phyloP scores from a whole-genome alignment of 1,139 yeast genomes.

The Candida sanyaensis region DNA sequence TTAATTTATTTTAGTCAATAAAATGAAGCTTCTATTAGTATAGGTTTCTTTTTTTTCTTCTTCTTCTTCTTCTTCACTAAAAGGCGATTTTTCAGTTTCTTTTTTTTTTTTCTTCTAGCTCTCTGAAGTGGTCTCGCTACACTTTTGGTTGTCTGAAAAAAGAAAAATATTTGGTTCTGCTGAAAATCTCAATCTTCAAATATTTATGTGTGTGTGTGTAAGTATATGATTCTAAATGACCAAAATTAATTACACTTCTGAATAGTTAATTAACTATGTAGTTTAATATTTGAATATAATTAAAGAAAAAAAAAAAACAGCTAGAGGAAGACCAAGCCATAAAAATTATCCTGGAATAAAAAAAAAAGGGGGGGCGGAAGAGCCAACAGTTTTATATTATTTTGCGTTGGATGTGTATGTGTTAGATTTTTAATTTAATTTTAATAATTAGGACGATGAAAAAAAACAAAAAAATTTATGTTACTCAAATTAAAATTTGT shows the following conservation, averaged over 20 bases:
- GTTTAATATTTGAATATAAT: too few relatives aligned
- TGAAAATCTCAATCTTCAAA: too few relatives aligned
- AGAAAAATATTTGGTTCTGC: too few relatives aligned
- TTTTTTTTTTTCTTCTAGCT: not conserved
- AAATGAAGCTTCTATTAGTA: not conserved
- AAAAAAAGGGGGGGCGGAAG: not conserved
- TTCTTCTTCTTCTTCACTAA: not conserved
- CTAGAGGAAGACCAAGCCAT: not conserved
- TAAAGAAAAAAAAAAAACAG: not conserved
- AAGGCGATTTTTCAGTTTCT: not conserved
- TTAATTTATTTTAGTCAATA: not conserved
- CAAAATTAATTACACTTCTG: too few relatives aligned
- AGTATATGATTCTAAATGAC: too few relatives aligned
- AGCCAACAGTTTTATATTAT: not conserved
- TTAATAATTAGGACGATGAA: not conserved
- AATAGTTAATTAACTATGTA: too few relatives aligned
- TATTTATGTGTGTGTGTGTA: too few relatives aligned
- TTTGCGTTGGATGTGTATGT: not conserved
- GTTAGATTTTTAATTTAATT: not conserved
- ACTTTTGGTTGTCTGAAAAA: not conserved
- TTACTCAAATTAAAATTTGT: not conserved
- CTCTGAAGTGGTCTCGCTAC: too few relatives aligned
- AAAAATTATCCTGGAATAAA: not conserved
- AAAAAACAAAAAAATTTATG: not conserved
- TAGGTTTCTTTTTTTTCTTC: not conserved